A percentile compares a stretch with the other conserved stretches of the same genome.
Evolutionary conservation across 257 asterid species (phyloP).

Genomic region (Solanum medicagineum): DNA sequence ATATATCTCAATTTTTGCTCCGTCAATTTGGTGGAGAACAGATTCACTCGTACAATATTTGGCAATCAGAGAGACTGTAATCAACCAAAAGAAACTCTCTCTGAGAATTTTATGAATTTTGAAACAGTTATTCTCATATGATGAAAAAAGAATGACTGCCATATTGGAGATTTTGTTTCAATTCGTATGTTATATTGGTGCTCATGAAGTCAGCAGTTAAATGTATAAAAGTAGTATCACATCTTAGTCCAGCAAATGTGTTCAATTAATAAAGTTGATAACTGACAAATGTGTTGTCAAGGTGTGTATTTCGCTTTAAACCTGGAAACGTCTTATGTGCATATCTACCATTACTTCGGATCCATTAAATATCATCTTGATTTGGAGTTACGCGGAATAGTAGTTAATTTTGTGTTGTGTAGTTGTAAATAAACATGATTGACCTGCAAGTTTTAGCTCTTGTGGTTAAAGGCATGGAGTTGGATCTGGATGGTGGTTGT

Average conservation of each 20-base stretch:
- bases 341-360: neutral
- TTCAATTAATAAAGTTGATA: neutral
- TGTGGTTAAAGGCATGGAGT: neutral
- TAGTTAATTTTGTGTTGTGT: neutral
- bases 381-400: neutral
- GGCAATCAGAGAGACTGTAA: neutral
- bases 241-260: neutral
- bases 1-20: neutral
- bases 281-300: neutral
- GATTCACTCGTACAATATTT: neutral
- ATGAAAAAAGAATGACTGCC: neutral
- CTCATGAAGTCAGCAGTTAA: neutral
- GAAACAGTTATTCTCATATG: neutral
- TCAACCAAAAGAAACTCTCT: neutral
- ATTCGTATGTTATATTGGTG: neutral
- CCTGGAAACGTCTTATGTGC: neutral
- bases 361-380: neutral
- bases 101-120: neutral
- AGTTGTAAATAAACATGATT: neutral
- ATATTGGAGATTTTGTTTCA: neutral
- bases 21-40: neutral
- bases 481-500: neutral
- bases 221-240: neutral
- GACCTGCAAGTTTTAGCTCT: neutral
- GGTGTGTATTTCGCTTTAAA: neutral